phyloP scores from a whole-genome alignment of 768 basidiomycete genomes.

The Sporobolomyces phaffii region DNA sequence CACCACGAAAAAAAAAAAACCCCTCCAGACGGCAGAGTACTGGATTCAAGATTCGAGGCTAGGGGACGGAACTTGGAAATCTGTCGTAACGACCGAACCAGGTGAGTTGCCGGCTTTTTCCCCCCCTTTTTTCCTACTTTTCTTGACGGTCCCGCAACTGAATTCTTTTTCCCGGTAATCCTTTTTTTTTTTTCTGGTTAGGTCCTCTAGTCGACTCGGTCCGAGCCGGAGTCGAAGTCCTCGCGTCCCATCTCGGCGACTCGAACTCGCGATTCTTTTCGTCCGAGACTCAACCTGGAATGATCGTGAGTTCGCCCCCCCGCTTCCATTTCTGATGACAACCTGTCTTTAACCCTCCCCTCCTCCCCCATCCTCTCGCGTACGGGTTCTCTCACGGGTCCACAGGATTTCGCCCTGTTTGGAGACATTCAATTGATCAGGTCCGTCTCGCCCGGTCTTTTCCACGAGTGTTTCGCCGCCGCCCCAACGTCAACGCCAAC shows the following conservation, averaged over 20 bases:
- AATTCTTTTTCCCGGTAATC: too few species aligned
- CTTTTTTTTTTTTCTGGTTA: too few species aligned
- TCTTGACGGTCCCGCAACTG: too few species aligned
- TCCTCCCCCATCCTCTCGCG: too few species aligned
- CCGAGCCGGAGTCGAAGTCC: background rate
- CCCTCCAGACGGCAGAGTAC: background rate
- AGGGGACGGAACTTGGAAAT: background rate
- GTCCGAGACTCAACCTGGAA: background rate
- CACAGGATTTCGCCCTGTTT: conserved; percentile 11
- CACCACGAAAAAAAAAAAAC: too few species aligned
- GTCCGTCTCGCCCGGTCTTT: conserved; percentile 1
- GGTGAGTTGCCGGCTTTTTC: background rate
- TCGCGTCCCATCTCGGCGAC: background rate
- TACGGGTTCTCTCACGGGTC: too few species aligned
- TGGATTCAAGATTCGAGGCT: background rate
- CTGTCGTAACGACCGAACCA: background rate
- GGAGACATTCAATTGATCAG: conserved; percentile 1
- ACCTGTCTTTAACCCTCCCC: too few species aligned
- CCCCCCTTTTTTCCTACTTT: too few species aligned
- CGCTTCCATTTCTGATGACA: too few species aligned
- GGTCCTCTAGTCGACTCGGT: background rate
- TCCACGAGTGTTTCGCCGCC: background rate
- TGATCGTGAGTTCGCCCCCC: background rate
- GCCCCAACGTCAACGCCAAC: too few species aligned
- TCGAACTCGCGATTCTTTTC: background rate